Conservation (phyloP, 805 yeast genomes). For the Tetrapisispora namnaoensis region DNA sequence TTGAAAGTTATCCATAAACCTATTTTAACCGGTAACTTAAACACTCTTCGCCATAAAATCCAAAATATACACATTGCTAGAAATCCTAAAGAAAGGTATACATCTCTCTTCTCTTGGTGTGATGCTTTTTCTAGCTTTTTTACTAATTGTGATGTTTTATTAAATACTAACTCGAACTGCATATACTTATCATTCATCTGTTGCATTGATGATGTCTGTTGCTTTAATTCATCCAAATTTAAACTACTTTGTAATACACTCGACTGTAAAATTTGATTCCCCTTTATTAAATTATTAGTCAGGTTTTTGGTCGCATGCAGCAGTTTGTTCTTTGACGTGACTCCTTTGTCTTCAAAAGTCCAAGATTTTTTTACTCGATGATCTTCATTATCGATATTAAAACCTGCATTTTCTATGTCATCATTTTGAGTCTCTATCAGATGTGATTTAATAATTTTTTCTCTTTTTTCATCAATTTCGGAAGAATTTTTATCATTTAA, state of each 20-base stretch:
- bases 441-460: conserved; percentile 11
- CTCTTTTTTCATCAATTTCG: conserved; percentile 13
- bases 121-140: conserved; percentile 25
- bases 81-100: conserved; percentile 24
- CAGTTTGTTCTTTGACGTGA: conserved; percentile 21
- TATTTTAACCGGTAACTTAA: conserved; percentile 26
- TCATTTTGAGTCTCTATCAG: neutral
- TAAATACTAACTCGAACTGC: conserved; percentile 21
- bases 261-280: conserved; percentile 26
- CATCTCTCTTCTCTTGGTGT: conserved; percentile 27
- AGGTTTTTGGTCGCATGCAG: conserved; percentile 20
- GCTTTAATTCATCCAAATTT: conserved; percentile 26
- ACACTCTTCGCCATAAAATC: conserved; percentile 30
- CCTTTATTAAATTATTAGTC: conserved; percentile 24
- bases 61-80: conserved; percentile 22
- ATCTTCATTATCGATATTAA: neutral
- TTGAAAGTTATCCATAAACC: conserved; percentile 26
- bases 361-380: neutral
- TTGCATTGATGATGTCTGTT: conserved; percentile 24
- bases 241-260: conserved; percentile 29
- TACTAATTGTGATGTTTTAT: conserved; percentile 24
- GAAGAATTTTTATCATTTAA: conserved; percentile 3
- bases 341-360: conserved; percentile 4
- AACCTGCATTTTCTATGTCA: neutral
- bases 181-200: conserved; percentile 26